These are phyloP conservation scores for Solanum neorickii DNA, from an alignment of 257 asterid species.

Conservation along the genomic window DNA sequence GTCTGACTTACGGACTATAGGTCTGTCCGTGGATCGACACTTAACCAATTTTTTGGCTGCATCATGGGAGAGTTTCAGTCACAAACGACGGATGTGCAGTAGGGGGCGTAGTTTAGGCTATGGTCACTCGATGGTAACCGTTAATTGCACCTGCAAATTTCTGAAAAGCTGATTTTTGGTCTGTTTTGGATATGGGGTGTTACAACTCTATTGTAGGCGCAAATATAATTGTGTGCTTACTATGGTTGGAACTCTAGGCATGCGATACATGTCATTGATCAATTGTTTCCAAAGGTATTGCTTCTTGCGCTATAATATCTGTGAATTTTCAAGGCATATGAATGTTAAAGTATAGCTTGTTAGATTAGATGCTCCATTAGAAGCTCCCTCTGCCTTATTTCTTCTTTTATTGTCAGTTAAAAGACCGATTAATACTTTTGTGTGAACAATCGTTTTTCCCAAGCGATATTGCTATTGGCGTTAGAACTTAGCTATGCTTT, in stretches of 20 bases:
- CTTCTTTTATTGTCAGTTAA: not conserved
- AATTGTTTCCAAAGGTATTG: constrained; percentile 86
- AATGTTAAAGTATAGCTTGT: not conserved
- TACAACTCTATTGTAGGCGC: constrained; percentile 38
- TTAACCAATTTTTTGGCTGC: too few relatives aligned
- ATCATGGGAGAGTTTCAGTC: too few relatives aligned
- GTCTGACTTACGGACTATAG: too few relatives aligned
- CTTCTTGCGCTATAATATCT: not conserved
- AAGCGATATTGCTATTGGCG: not conserved
- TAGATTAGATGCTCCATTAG: not conserved
- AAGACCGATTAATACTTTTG: not conserved
- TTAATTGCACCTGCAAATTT: too few relatives aligned
- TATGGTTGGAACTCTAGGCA: constrained; percentile 88
- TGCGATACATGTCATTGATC: constrained; percentile 67
- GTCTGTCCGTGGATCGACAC: too few relatives aligned
- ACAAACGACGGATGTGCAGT: too few relatives aligned
- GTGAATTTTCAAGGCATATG: not conserved
- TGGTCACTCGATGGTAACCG: too few relatives aligned
- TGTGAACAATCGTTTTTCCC: not conserved
- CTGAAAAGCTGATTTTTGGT: too few relatives aligned
- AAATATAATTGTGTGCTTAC: constrained; percentile 64
- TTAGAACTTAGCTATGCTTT: not conserved
- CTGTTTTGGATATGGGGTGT: too few relatives aligned
- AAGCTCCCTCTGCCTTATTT: not conserved
- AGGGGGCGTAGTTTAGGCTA: too few relatives aligned